Base-by-base conservation (phyloP, 768 basidiomycete species). In the Botryobasidium botryosum region DNA sequence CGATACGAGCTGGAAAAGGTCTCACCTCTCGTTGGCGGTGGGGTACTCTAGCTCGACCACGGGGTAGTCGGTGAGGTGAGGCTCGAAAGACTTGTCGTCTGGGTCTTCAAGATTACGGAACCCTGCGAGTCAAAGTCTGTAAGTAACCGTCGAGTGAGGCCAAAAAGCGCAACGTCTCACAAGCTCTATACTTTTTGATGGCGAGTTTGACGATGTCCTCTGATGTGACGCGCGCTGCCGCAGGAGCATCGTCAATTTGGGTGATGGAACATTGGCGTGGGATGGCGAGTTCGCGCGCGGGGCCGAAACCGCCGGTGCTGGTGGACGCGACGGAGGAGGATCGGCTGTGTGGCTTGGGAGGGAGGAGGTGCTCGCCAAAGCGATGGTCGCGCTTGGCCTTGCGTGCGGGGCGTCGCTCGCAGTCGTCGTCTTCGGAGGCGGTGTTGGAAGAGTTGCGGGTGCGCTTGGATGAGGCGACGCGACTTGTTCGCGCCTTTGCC, bases 41-140 rank as follows among this genome's bases (percentile, higher is more conserved):
- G 84, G 84, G 56, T 83, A 86, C 57, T 86, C 81, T 38, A 88
- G 63, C 52, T 80, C 77, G 27, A 68, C 71, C 2, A 68, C 62
- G n/a, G 84, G 83, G 54, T 72, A 74, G 44, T 68, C 51, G 2
- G 57, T 70, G 3, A 70, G 68, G 41, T 74, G 64, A 2, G 74
- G 72, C 33, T 79, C 69, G 52, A 80, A 87, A 0, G 68, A 67
- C 51, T 48, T 68, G 60, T 86, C 80, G 13, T 61, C 54, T 6
- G 72, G 70, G 56, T 86, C 72, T 29, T 69, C 56, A 4, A 67
- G 74, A 53, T 87, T 82, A 47, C 56, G 66, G 54, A 87, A 87
- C 58, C 77, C 84, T 87, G 40, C 7, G 38, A 6, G 29, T 6
- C 15, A 21, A 28, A 23, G 42, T 46, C 12, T 39, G 21, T 18